These are phyloP conservation scores for Cruciata laevipes DNA, from an alignment of 257 asterid genomes.

Conservation along the genomic window DNA sequence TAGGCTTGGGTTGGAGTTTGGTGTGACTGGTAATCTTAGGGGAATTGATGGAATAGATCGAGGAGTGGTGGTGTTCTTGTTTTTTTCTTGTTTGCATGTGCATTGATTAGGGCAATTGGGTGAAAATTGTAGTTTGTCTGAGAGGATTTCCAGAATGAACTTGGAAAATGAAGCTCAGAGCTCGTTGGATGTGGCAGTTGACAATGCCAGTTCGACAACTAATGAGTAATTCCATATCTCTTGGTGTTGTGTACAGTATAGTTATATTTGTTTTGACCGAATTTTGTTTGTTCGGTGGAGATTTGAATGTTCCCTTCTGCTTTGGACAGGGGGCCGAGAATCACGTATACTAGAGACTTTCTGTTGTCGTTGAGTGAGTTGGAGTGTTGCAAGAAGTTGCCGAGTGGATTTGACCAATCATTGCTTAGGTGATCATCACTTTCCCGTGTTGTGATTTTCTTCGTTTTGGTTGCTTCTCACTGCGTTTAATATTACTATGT, in stretches of 20 bases:
- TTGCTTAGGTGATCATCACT: slow-evolving; percentile 38
- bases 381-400: slow-evolving; percentile 74
- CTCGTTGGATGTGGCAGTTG: slow-evolving; percentile 29
- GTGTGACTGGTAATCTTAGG: neutral
- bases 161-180: slow-evolving; percentile 44
- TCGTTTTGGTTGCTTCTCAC: neutral
- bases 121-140: slow-evolving; percentile 11
- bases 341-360: slow-evolving; percentile 57
- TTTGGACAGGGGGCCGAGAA: slow-evolving; percentile 44
- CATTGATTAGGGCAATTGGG: slow-evolving; percentile 20
- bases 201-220: slow-evolving; percentile 17
- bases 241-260: slow-evolving; percentile 16
- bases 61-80: slow-evolving; percentile 21
- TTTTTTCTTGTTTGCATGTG: slow-evolving; percentile 19
- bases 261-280: neutral
- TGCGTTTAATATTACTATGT: neutral
- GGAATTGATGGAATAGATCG: slow-evolving; percentile 11
- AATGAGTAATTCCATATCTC: slow-evolving; percentile 37
- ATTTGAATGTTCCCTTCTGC: slow-evolving; percentile 5
- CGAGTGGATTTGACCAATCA: slow-evolving; percentile 51
- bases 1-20: neutral
- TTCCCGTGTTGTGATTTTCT: slow-evolving; percentile 1
- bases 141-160: slow-evolving; percentile 50
- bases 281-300: slow-evolving; percentile 8
- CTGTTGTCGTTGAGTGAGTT: slow-evolving; percentile 52